Percentiles rank a stretch among this genome's conserved stretches.
Conservation (phyloP, 1,284 basidiomycete genomes). For the Clitocybe nebularis region DNA sequence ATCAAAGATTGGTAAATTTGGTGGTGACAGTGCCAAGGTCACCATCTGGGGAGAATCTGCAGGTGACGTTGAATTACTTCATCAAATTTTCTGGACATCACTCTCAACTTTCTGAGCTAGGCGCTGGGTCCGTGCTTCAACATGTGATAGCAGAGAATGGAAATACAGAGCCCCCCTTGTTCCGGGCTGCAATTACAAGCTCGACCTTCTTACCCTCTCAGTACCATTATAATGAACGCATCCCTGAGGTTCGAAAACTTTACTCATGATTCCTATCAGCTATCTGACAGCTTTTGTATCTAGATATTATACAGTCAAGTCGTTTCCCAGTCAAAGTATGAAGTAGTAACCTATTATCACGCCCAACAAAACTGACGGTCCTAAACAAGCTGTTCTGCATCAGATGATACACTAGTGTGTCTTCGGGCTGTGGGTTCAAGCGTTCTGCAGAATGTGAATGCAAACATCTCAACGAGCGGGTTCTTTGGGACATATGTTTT, state of each 20-base stretch:
- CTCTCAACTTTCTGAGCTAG: conserved; percentile 14
- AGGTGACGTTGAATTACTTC: conserved; percentile 8
- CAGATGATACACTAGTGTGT: conserved; percentile 16
- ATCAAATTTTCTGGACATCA: neutral
- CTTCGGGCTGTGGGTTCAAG: conserved; percentile 19
- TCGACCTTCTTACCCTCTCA: conserved; percentile 43
- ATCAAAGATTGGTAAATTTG: conserved; percentile 25
- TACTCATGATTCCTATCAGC: neutral
- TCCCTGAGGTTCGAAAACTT: conserved; percentile 34
- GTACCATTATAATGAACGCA: conserved; percentile 37
- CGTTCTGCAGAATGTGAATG: conserved; percentile 22
- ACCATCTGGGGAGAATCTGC: conserved; percentile 32
- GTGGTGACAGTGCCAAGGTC: conserved; percentile 25
- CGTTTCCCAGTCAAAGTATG: conserved; percentile 14
- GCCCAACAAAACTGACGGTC: neutral
- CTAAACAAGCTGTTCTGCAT: conserved; percentile 11
- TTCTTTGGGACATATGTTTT: conserved; percentile 28
- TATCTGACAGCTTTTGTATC: neutral
- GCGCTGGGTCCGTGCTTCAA: conserved; percentile 36
- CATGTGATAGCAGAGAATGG: conserved; percentile 34
- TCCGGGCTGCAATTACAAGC: conserved; percentile 40
- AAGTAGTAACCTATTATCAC: neutral
- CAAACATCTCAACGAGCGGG: conserved; percentile 18
- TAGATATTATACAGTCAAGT: conserved; percentile 15
- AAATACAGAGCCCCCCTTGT: conserved; percentile 36